A percentile compares a stretch with the other conserved stretches of the same genome.
Evolutionary conservation across 1,284 basidiomycete genomes (phyloP).

Genomic region (Tylopilus sp.): DNA sequence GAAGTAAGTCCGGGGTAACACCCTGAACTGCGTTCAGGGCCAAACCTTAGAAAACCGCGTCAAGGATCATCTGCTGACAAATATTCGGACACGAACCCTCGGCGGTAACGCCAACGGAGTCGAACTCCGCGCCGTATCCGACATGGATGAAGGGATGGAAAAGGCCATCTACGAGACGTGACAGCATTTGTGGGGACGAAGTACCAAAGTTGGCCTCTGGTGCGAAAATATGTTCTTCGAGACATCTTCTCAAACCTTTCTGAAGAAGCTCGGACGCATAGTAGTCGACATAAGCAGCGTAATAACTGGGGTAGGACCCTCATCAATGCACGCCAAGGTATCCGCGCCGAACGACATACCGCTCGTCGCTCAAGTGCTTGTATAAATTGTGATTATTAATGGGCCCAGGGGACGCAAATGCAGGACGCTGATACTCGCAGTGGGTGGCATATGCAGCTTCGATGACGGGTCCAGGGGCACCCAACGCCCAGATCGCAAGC

Average conservation of each 20-base stretch:
- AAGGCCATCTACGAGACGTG: constrained; percentile 32
- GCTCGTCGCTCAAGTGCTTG: constrained; percentile 28
- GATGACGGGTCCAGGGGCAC: constrained; percentile 37
- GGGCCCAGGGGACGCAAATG: constrained; percentile 34
- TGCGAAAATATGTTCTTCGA: constrained; percentile 31
- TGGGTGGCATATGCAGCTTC: constrained; percentile 39
- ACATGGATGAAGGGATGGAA: constrained; percentile 38
- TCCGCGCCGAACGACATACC: constrained; percentile 13
- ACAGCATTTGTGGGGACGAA: constrained; percentile 30
- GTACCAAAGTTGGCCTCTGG: constrained; percentile 29
- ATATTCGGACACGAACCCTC: constrained; percentile 29
- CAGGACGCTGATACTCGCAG: constrained; percentile 34
- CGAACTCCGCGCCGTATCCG: constrained; percentile 38
- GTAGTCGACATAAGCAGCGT: constrained; percentile 32
- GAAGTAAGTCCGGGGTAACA: constrained; percentile 16
- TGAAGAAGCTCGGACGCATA: constrained; percentile 29
- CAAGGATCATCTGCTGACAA: background rate
- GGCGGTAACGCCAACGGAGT: constrained; percentile 31
- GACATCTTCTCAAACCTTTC: constrained; percentile 22
- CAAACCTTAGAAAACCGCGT: constrained; percentile 34
- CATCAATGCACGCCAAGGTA: background rate
- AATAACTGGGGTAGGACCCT: constrained; percentile 29
- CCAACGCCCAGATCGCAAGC: constrained; percentile 41
- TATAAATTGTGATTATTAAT: constrained; percentile 30
- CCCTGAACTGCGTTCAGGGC: constrained; percentile 43